Conservation (phyloP, 1,139 yeast genomes). For the Kodamaea arcana region DNA sequence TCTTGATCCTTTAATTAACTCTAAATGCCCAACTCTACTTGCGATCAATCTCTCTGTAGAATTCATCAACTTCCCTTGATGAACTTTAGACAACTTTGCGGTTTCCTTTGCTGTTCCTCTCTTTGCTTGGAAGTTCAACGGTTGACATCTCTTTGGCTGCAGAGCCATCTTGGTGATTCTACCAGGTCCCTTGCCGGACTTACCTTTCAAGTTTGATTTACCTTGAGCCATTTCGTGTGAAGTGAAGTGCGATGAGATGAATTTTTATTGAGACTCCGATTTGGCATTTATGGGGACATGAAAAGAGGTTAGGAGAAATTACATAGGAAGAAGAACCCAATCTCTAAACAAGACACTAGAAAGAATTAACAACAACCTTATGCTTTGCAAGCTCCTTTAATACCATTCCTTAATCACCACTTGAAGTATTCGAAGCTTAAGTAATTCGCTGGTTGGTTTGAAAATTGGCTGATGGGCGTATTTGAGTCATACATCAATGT, state of each 20-base stretch:
- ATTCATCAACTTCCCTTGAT: conserved; percentile 60
- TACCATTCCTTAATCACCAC: no score
- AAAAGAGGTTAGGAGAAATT: not conserved
- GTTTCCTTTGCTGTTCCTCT: conserved; percentile 47
- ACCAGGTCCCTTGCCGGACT: conserved; percentile 21
- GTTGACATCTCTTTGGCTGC: conserved; percentile 68
- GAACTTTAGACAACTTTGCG: conserved; percentile 54
- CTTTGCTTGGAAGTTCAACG: conserved; percentile 67
- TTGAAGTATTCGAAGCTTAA: no score
- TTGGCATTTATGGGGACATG: not conserved
- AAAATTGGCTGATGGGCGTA: no score
- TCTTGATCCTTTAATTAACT: conserved; percentile 87
- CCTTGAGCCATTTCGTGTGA: conserved; percentile 54
- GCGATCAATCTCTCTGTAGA: conserved; percentile 84
- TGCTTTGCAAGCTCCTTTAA: no score
- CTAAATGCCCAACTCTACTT: conserved; percentile 92
- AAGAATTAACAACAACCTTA: no score
- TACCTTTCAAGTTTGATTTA: conserved; percentile 42
- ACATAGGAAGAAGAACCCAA: not conserved
- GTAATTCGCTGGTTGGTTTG: no score
- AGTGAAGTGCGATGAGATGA: not conserved
- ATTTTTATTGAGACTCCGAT: not conserved
- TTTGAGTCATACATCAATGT: no score
- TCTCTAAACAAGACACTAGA: no score
- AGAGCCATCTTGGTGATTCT: conserved; percentile 51